phyloP scores from a whole-genome alignment of 306 rosid species.

The Lathyrus aphaca region DNA sequence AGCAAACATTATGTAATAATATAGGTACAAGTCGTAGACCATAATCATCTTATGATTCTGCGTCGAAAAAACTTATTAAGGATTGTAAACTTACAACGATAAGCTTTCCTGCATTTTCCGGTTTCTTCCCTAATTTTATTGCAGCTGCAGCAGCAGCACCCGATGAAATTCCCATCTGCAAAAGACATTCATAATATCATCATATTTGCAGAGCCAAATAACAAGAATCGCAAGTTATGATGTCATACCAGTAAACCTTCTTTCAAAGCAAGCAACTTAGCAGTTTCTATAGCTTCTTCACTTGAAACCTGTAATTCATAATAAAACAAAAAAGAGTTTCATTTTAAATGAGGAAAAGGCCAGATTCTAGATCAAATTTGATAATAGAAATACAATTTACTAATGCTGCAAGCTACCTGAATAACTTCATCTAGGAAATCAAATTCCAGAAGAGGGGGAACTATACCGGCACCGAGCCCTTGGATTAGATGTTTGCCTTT shows the following conservation, averaged over 20 bases:
- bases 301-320: constrained; percentile 53
- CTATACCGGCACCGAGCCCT: constrained; percentile 98
- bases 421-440: constrained; percentile 72
- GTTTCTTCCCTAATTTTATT: constrained; percentile 74
- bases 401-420: constrained; percentile 49
- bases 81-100: constrained; percentile 69
- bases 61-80: constrained; percentile 8
- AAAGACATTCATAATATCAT: not conserved
- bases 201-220: not conserved
- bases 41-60: constrained; percentile 11
- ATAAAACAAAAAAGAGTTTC: constrained; percentile 10
- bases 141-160: constrained; percentile 97
- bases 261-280: constrained; percentile 66
- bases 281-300: constrained; percentile 89
- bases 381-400: too few relatives aligned
- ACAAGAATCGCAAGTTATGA: constrained; percentile 4
- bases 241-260: constrained; percentile 49
- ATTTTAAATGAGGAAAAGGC: constrained; percentile 10
- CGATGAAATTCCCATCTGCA: constrained; percentile 95
- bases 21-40: not conserved
- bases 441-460: constrained; percentile 89
- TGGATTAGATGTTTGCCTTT: constrained; percentile 81
- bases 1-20: not conserved
- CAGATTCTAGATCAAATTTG: constrained; percentile 30
- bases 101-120: constrained; percentile 92